A percentile compares a stretch with the other conserved stretches of the same genome.
phyloP scores from a whole-genome alignment of 495 filamentous ascomycete species.

The Podospora appendiculata region DNA sequence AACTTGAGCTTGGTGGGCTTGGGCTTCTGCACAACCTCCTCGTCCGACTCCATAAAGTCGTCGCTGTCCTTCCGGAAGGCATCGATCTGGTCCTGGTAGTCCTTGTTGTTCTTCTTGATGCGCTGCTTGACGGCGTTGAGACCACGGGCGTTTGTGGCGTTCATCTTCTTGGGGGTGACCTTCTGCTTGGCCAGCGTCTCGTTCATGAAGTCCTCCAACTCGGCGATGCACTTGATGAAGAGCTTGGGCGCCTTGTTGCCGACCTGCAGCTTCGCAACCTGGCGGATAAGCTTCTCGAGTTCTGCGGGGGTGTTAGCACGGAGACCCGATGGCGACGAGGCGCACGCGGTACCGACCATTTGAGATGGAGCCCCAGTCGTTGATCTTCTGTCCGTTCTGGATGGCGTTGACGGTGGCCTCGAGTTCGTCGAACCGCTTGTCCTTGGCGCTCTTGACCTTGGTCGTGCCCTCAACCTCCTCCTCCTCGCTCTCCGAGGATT shows the following conservation, averaged over 20 bases:
- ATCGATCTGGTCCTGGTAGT: slow-evolving; percentile 80
- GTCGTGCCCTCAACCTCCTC: slow-evolving; percentile 75
- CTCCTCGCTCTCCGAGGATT: slow-evolving; percentile 68
- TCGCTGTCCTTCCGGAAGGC: slow-evolving; percentile 78
- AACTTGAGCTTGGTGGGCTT: slow-evolving; percentile 38
- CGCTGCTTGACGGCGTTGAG: slow-evolving; percentile 94
- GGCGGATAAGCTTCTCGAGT: slow-evolving; percentile 95
- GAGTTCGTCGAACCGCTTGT: slow-evolving; percentile 91
- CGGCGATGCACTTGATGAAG: slow-evolving; percentile 87
- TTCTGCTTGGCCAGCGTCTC: slow-evolving; percentile 93
- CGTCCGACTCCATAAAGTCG: slow-evolving; percentile 78
- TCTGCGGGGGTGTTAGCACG: slow-evolving; percentile 44
- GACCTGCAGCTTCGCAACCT: slow-evolving; percentile 70
- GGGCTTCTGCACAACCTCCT: slow-evolving; percentile 55
- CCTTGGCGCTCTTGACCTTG: slow-evolving; percentile 91
- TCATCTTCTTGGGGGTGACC: slow-evolving; percentile 96
- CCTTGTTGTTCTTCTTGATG: slow-evolving; percentile 97
- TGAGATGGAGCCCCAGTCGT: slow-evolving; percentile 91
- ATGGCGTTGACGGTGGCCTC: slow-evolving; percentile 82
- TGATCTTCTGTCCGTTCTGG: slow-evolving; percentile 94
- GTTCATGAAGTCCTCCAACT: slow-evolving; percentile 92
- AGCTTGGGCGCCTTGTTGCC: slow-evolving; percentile 72
- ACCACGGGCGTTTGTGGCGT: slow-evolving; percentile 85
- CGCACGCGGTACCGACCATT: slow-evolving; percentile 51
- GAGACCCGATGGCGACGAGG: slow-evolving; percentile 1